Evolutionary conservation across 2,329 filamentous ascomycete species (phyloP).

Genomic region (Aspergillus fumigatiaffinis): DNA sequence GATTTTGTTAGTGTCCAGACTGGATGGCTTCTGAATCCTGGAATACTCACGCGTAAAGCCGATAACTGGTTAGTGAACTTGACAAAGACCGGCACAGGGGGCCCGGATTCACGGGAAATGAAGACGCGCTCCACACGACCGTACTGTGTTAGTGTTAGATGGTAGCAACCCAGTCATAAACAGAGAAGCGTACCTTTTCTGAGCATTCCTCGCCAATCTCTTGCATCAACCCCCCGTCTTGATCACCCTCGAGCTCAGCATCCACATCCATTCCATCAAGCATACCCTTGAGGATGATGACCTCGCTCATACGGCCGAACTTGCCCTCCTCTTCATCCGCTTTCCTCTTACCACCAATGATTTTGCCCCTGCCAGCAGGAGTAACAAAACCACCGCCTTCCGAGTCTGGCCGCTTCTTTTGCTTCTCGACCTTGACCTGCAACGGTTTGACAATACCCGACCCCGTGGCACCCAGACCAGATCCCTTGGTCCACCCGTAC

Average conservation of each 20-base stretch:
- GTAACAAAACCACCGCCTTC: constrained; percentile 75
- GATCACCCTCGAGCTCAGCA: constrained; percentile 65
- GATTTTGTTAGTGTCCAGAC: background rate
- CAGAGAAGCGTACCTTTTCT: constrained; percentile 57
- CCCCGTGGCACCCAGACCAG: constrained; percentile 76
- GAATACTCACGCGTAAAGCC: constrained; percentile 67
- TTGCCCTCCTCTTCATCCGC: constrained; percentile 48
- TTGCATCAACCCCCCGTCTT: constrained; percentile 67
- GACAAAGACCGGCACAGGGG: constrained; percentile 71
- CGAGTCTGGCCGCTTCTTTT: constrained; percentile 71
- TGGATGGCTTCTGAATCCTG: background rate
- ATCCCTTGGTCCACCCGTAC: constrained; percentile 87
- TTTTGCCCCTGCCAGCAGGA: constrained; percentile 67
- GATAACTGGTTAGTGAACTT: constrained; percentile 85
- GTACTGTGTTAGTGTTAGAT: constrained; percentile 53
- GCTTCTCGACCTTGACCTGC: constrained; percentile 78
- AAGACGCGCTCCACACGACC: constrained; percentile 77
- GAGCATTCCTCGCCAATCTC: constrained; percentile 94
- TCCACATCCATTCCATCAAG: constrained; percentile 78
- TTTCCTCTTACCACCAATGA: constrained; percentile 70
- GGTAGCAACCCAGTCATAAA: background rate
- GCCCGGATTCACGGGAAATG: constrained; percentile 59
- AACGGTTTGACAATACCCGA: constrained; percentile 83
- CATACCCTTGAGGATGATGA: constrained; percentile 81
- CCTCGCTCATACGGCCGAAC: constrained; percentile 72